Evolutionary conservation across 371 early-diverging fungal species (phyloP).

Genomic region (Capillidium rhysosporum): DNA sequence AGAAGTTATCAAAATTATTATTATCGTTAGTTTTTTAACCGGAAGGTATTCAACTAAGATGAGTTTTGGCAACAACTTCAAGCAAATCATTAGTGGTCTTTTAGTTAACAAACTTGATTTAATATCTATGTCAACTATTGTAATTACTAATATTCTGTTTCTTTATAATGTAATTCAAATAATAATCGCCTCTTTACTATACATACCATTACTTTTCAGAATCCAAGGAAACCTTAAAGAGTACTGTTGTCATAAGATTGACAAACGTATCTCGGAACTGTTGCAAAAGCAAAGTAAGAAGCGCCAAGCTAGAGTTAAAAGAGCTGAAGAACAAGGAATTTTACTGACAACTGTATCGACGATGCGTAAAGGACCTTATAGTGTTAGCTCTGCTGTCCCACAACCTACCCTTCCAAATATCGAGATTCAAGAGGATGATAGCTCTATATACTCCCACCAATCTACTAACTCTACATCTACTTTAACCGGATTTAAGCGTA

Average conservation of each 20-base stretch:
- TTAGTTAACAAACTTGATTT: conserved; percentile 7
- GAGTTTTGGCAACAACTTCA: background rate
- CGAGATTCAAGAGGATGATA: background rate
- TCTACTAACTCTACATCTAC: background rate
- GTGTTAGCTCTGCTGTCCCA: background rate
- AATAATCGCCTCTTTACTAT: conserved; percentile 41
- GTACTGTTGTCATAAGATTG: conserved; percentile 77
- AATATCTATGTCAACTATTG: conserved; percentile 21
- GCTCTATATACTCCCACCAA: background rate
- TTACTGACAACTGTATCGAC: background rate
- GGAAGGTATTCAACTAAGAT: conserved; percentile 10
- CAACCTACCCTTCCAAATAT: conserved; percentile 3
- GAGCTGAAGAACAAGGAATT: conserved; percentile 3
- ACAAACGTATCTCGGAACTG: conserved; percentile 29
- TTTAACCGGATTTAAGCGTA: background rate
- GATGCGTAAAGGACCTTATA: background rate
- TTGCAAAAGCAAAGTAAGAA: background rate
- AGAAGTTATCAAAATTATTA: conserved; percentile 40
- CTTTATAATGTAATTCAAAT: conserved; percentile 27
- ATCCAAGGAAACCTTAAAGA: conserved; percentile 82
- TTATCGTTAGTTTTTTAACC: conserved; percentile 12
- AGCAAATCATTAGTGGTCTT: background rate
- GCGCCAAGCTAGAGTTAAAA: background rate
- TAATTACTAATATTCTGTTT: conserved; percentile 49
- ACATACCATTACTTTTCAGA: conserved; percentile 54